Evolutionary conservation across 2,329 filamentous ascomycete species (phyloP).

Genomic region (Pyrenophora seminiperda): DNA sequence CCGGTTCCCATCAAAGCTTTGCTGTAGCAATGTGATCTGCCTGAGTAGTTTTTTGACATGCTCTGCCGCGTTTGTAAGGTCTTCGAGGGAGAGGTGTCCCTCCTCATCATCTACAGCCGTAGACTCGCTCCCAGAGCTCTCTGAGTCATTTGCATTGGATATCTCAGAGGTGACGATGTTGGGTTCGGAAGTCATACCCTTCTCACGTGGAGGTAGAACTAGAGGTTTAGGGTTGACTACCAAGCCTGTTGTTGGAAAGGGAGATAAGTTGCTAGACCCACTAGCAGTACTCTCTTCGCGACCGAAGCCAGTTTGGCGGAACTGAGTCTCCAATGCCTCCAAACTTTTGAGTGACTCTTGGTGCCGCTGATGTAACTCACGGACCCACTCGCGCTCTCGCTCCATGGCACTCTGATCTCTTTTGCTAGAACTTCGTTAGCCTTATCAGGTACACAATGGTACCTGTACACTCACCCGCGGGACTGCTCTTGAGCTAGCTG

Average conservation of each 20-base stretch:
- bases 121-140: slow-evolving; percentile 28
- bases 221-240: slow-evolving; percentile 9
- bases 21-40: slow-evolving; percentile 26
- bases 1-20: slow-evolving; percentile 10
- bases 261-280: slow-evolving; percentile 14
- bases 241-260: slow-evolving; percentile 23
- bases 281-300: slow-evolving; percentile 20
- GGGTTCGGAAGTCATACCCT: not conserved
- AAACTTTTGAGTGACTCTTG: slow-evolving; percentile 32
- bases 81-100: slow-evolving; percentile 24
- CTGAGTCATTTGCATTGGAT: slow-evolving; percentile 11
- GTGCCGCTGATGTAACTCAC: slow-evolving; percentile 32
- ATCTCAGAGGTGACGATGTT: slow-evolving; percentile 2
- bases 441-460: not conserved
- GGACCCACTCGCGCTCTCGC: slow-evolving; percentile 34
- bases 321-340: slow-evolving; percentile 27
- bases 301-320: slow-evolving; percentile 20
- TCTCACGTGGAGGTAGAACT: not conserved
- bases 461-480: slow-evolving; percentile 14
- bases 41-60: slow-evolving; percentile 32
- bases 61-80: slow-evolving; percentile 27
- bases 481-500: slow-evolving; percentile 32
- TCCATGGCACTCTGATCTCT: slow-evolving; percentile 23
- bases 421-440: slow-evolving; percentile 13
- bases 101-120: slow-evolving; percentile 26